These are phyloP conservation scores for Nicotiana obtusifolia DNA, from an alignment of 257 asterid genomes.

Conservation along the genomic window DNA sequence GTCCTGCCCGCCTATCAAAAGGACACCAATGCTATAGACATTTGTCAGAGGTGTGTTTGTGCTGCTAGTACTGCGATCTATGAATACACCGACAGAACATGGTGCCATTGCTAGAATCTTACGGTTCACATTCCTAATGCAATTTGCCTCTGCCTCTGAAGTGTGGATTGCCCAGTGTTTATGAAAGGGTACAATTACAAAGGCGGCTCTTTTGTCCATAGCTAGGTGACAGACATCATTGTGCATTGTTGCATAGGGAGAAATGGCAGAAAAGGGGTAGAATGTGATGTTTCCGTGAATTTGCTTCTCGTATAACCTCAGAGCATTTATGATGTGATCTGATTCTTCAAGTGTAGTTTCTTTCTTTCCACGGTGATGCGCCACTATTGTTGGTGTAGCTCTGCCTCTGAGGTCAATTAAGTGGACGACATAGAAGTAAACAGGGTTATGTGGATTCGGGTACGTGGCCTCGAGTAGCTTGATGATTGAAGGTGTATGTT, in stretches of 20 bases:
- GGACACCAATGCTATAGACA: conserved; percentile 18
- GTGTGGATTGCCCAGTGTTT: conserved; percentile 7
- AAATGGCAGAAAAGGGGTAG: conserved; percentile 29
- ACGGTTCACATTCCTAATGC: conserved; percentile 20
- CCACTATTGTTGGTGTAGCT: conserved; percentile 24
- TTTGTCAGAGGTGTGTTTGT: neutral
- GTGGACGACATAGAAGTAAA: conserved; percentile 29
- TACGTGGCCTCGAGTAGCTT: conserved; percentile 28
- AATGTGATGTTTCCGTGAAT: conserved; percentile 17
- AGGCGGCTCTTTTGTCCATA: conserved; percentile 21
- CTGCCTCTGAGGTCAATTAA: conserved; percentile 33
- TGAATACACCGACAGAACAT: conserved; percentile 35
- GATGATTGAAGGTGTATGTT: conserved; percentile 27
- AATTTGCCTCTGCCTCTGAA: neutral
- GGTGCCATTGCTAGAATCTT: conserved; percentile 30
- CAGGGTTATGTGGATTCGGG: conserved; percentile 20
- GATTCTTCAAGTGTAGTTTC: conserved; percentile 12
- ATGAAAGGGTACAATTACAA: conserved; percentile 33
- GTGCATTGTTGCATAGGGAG: conserved; percentile 37
- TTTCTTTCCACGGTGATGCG: conserved; percentile 24
- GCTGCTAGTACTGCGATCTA: conserved; percentile 19
- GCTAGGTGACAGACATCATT: conserved; percentile 38
- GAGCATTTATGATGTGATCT: conserved; percentile 32
- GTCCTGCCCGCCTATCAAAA: conserved; percentile 40
- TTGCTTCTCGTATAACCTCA: conserved; percentile 23